phyloP scores from a whole-genome alignment of 2,329 filamentous ascomycete species.

The Aspergillus costaricaensis region DNA sequence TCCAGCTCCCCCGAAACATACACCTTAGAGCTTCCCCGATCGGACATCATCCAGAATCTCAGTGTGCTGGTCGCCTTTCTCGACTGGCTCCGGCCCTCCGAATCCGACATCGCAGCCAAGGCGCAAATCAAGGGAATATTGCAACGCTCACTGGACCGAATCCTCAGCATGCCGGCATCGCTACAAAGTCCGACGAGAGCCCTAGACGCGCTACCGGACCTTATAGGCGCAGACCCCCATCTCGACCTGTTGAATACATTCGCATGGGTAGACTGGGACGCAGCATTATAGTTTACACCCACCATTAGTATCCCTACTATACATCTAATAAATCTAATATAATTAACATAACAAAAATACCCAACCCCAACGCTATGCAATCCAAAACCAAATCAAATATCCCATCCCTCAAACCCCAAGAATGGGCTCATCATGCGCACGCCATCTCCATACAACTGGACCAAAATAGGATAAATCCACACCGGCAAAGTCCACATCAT shows the following conservation, averaged over 20 bases:
- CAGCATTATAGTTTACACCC: not conserved
- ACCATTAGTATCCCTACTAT: not conserved
- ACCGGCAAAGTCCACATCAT: slow-evolving; percentile 20
- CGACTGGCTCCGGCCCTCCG: slow-evolving; percentile 5
- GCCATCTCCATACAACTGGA: slow-evolving; percentile 16
- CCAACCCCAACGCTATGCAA: not conserved
- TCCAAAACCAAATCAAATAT: not conserved
- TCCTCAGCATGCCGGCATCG: slow-evolving; percentile 2
- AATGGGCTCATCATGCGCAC: slow-evolving; percentile 20
- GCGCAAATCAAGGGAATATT: slow-evolving; percentile 1
- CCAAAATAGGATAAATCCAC: slow-evolving; percentile 24
- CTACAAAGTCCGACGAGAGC: not conserved
- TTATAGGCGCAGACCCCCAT: not conserved
- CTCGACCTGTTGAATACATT: slow-evolving; percentile 7
- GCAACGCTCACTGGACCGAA: slow-evolving; percentile 3
- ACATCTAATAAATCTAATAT: not conserved
- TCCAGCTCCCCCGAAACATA: not conserved
- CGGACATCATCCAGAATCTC: slow-evolving; percentile 5
- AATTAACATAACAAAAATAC: not conserved
- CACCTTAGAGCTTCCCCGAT: not conserved
- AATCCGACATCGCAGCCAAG: not conserved
- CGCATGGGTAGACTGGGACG: slow-evolving; percentile 8
- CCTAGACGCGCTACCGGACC: not conserved
- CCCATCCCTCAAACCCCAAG: slow-evolving; percentile 10
- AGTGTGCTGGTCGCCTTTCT: slow-evolving; percentile 6